phyloP scores from a whole-genome alignment of 208 protist genomes.

The Crithidia expoeki region DNA sequence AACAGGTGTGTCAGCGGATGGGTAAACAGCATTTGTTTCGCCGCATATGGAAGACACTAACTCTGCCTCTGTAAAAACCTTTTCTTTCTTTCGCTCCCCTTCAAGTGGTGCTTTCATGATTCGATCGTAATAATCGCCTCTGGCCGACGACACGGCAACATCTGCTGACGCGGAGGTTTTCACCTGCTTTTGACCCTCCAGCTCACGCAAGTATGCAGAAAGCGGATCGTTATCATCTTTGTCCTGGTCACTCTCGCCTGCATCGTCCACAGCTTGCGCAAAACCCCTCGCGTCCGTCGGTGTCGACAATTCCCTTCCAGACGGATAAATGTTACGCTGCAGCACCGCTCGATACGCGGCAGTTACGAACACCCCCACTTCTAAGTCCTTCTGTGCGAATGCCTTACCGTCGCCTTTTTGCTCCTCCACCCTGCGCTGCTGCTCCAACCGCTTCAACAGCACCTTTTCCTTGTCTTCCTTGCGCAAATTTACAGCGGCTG shows the following conservation, averaged over 20 bases:
- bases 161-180: background rate
- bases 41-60: too few species aligned
- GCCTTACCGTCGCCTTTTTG: slow-evolving; percentile 30
- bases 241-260: background rate
- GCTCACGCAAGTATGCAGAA: slow-evolving; percentile 44
- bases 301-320: background rate
- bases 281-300: too few species aligned
- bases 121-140: slow-evolving; percentile 35
- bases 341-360: slow-evolving; percentile 57
- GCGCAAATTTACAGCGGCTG: slow-evolving; percentile 48
- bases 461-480: slow-evolving; percentile 50
- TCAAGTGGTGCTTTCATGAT: slow-evolving; percentile 24
- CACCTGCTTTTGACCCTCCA: slow-evolving; percentile 29
- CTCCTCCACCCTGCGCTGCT: slow-evolving; percentile 53
- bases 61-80: background rate
- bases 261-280: too few species aligned
- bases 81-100: background rate
- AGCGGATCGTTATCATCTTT: slow-evolving; percentile 49
- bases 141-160: background rate
- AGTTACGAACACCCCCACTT: slow-evolving; percentile 81
- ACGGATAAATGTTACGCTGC: slow-evolving; percentile 36
- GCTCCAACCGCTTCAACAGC: slow-evolving; percentile 40
- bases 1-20: background rate
- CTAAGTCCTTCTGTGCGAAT: slow-evolving; percentile 61
- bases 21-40: too few species aligned